Percentiles rank a stretch among this genome's conserved stretches.
These are phyloP conservation scores for Lodderomyces parapsilosis DNA, from an alignment of 1,139 yeast species.

Conservation along the genomic window DNA sequence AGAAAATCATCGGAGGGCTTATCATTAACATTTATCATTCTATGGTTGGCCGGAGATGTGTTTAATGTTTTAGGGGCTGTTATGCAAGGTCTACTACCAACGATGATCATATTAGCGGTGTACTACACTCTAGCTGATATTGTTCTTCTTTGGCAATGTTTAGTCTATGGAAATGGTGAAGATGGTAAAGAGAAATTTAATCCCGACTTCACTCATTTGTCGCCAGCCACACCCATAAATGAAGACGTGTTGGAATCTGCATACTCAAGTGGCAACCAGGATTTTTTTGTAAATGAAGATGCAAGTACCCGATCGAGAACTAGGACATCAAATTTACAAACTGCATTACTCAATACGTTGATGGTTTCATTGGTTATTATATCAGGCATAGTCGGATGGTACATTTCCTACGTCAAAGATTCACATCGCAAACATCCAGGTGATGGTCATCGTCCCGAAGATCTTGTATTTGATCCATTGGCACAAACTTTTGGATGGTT, in stretches of 20 bases:
- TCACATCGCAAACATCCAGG: conserved; percentile 30
- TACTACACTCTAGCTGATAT: conserved; percentile 91
- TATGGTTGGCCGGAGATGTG: conserved; percentile 89
- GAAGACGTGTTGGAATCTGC: conserved; percentile 66
- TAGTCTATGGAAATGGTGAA: conserved; percentile 62
- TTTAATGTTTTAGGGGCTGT: conserved; percentile 89
- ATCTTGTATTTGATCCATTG: conserved; percentile 60
- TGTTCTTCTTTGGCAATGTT: conserved; percentile 76
- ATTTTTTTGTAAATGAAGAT: conserved; percentile 4
- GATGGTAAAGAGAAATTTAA: conserved; percentile 15
- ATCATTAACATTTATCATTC: conserved; percentile 73
- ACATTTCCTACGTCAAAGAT: conserved; percentile 53
- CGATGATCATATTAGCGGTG: conserved; percentile 87
- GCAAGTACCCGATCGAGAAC: conserved; percentile 5
- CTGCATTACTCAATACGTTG: conserved; percentile 49
- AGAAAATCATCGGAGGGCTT: conserved; percentile 86
- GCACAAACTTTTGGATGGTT: conserved; percentile 93
- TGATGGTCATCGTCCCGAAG: conserved; percentile 28
- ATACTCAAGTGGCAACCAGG: conserved; percentile 35
- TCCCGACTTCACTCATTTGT: conserved; percentile 71
- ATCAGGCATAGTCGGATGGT: conserved; percentile 88
- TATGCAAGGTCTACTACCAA: conserved; percentile 84
- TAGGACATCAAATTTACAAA: conserved; percentile 18
- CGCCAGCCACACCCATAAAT: conserved; percentile 85
- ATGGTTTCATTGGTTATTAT: conserved; percentile 69